A percentile compares a stretch with the other conserved stretches of the same genome.
These are phyloP conservation scores for Mycena maculata DNA, from an alignment of 768 basidiomycete species.

Conservation along the genomic window DNA sequence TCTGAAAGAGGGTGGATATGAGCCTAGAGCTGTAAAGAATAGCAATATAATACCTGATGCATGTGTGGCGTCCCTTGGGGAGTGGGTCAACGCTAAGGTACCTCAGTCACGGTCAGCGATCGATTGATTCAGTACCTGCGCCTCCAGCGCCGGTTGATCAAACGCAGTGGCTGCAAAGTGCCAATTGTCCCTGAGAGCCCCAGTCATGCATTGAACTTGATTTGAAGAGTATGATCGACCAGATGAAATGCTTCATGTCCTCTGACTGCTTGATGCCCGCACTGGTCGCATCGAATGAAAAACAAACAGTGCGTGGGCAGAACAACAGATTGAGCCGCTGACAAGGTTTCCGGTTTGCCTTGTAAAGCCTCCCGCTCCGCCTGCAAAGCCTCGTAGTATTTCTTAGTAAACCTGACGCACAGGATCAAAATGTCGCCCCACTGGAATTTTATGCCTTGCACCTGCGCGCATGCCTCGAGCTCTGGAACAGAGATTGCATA, in stretches of 20 bases:
- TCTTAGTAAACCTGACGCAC: constrained; percentile 72
- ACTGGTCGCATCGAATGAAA: constrained; percentile 46
- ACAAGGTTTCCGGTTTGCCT: constrained; percentile 64
- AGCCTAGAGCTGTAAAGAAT: constrained; percentile 10
- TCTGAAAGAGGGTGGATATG: constrained; percentile 48
- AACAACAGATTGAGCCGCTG: constrained; percentile 36
- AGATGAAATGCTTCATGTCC: constrained; percentile 79
- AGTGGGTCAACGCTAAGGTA: constrained; percentile 64
- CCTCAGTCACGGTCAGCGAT: constrained; percentile 22
- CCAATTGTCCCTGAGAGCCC: constrained; percentile 67
- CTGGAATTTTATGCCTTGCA: constrained; percentile 68
- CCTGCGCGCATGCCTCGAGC: constrained; percentile 67
- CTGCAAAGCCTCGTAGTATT: constrained; percentile 56
- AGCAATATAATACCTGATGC: constrained; percentile 62
- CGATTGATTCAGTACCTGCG: constrained; percentile 36
- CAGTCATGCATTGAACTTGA: constrained; percentile 1
- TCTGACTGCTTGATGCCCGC: constrained; percentile 77
- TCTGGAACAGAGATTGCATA: constrained; percentile 65
- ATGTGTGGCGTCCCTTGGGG: constrained; percentile 56
- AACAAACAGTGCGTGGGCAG: neutral
- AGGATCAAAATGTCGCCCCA: constrained; percentile 71
- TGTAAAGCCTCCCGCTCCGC: constrained; percentile 58
- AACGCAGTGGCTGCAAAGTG: constrained; percentile 79
- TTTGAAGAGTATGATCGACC: constrained; percentile 53
- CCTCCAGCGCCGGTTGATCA: constrained; percentile 76